Evolutionary conservation across 2,329 filamentous ascomycete genomes (phyloP), one percentile per base, ranked within the genome.

Genomic region (Epichloe typhina): DNA sequence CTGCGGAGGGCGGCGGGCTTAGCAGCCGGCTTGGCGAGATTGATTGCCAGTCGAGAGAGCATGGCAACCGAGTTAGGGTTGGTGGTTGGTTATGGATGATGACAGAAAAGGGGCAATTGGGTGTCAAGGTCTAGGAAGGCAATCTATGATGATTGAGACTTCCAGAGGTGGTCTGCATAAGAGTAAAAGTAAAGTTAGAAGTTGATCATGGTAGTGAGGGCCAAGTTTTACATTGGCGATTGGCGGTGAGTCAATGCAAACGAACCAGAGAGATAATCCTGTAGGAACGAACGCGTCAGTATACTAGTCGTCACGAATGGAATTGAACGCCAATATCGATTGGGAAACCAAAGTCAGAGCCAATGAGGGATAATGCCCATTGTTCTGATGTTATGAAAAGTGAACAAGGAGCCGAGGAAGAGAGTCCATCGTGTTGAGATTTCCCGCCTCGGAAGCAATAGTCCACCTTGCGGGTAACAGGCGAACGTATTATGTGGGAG

Each of bases 221-320:
- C 12, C 35, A 49, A 35, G 35, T 12, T 19, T 31, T 4, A 31
- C 17, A 23, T 23, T 26, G 13, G 8, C 37, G 9, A 23, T 5
- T 38, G 70, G 72, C 69, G 73, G 69, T 70, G 66, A 70, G 54
- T 49, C 31, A 50, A 42, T 21, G 51, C 49, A 47, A 26, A 70
- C 77, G 64, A 70, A 85, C 82, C 82, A 80, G 82, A 86, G 71
- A 86, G 79, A 77, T 86, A 86, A 77, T 86, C 82, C 82, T 85
- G 62, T 52, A 37, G 58, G 57, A 55, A 54, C 21, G 31, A n/a
- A 58, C 54, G 56, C 51, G 67, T 78, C 71, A 79, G 74, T 62
- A 64, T 35, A 15, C 41, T 33, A 47, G 33, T 33, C 4, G 8
- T 39, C 40, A 17, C 46, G 26, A 47, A 43, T 11, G 9, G 7